Base-by-base conservation (phyloP, 768 basidiomycete genomes). In the Leccinum ochraceum region DNA sequence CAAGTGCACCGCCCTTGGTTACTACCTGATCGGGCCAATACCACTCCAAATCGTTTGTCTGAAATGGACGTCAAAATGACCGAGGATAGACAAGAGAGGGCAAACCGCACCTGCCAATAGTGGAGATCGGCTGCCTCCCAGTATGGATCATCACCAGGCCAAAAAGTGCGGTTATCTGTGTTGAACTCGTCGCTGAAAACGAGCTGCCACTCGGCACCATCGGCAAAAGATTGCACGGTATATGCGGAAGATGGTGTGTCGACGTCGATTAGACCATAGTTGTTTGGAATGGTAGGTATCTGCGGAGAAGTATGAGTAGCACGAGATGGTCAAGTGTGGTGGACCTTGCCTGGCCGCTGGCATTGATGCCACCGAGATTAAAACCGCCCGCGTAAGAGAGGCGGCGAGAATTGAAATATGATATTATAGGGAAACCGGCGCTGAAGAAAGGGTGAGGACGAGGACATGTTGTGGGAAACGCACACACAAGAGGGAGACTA, bases 131-230 rank as follows among this genome's bases (percentile, higher is more conserved):
- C 87, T 44, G 90, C 92, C 72, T 93, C 91, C 92, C 92, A 93
- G 71, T 88, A 94, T 7, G 93, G 89, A 73, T 95, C 94, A 71
- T 95, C 92, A 22, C 83, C 81, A n/a, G 71, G 58, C 92, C 92
- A 53, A 72, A 95, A 95, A 0, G 88, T 83, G 39, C 94, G 84
- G 16, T 89, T 88, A 5, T 89, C 86, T 8, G 76, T 77, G 60
- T 95, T 87, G 75, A 95, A 95, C 73, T 95, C 94, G 73, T 95
- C 94, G 44, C 90, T 92, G 73, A 93, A 95, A 4, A 94, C 86
- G 13, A 96, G 81, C 58, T 87, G 84, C 73, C 64, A 81, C 55
- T 81, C 74, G 10, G 77, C 76, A 24, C 87, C 81, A 65, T 87
- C 80, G 20, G 72, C 67, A 65, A 82, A 86, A 5, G 86, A 84